phyloP scores from a whole-genome alignment of 2,329 filamentous ascomycete genomes.

The Talaromyces sp. region DNA sequence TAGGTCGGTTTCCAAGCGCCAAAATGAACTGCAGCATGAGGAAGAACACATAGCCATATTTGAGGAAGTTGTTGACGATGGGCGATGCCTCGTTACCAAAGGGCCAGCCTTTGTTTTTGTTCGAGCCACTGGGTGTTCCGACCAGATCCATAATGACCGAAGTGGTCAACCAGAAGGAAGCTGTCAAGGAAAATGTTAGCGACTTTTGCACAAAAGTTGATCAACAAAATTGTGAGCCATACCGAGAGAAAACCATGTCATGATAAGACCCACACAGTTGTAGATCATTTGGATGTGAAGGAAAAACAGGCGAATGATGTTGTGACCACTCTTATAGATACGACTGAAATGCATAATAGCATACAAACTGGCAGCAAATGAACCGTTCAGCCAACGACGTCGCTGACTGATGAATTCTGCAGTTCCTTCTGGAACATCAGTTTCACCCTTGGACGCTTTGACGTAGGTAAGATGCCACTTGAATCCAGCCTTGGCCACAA shows the following conservation, averaged over 20 bases:
- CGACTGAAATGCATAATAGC: constrained; percentile 95
- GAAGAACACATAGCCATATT: constrained; percentile 89
- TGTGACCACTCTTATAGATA: constrained; percentile 97
- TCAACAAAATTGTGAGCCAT: constrained; percentile 26
- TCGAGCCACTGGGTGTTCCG: constrained; percentile 23
- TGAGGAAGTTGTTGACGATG: constrained; percentile 83
- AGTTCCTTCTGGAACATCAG: constrained; percentile 95
- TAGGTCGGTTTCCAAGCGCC: constrained; percentile 90
- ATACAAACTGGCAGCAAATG: constrained; percentile 93
- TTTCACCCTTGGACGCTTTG: constrained; percentile 97
- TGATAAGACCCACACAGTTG: constrained; percentile 81
- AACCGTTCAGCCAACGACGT: constrained; percentile 97
- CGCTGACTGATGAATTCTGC: constrained; percentile 95
- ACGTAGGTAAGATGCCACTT: constrained; percentile 99
- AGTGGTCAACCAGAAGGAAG: constrained; percentile 30
- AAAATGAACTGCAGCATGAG: constrained; percentile 92
- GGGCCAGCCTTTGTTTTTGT: constrained; percentile 27
- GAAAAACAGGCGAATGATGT: constrained; percentile 96
- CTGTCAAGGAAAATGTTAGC: constrained; percentile 10
- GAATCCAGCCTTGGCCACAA: constrained; percentile 95
- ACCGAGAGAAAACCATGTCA: constrained; percentile 80
- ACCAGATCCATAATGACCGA: constrained; percentile 31
- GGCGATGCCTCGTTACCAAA: constrained; percentile 54
- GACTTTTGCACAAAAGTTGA: neutral
- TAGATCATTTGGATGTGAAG: constrained; percentile 93